A percentile compares a stretch with the other conserved stretches of the same genome.
Conservation (phyloP, 352 stramenopile genomes). For the Phytophthora europaea region DNA sequence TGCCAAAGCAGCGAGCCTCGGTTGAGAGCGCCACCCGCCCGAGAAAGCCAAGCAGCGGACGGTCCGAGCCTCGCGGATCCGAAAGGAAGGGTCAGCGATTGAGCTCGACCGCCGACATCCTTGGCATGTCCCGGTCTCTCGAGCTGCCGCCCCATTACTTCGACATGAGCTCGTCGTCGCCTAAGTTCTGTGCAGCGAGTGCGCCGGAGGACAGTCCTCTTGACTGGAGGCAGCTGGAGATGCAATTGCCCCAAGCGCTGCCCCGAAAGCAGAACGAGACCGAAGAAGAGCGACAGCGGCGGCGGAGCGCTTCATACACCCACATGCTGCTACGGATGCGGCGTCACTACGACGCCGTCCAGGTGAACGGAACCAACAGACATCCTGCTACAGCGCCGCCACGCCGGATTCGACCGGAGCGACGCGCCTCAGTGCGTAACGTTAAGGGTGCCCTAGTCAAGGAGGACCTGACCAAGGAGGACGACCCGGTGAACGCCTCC, state of each 20-base stretch:
- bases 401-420: constrained; percentile 27
- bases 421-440: constrained; percentile 13
- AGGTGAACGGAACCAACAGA: constrained; percentile 28
- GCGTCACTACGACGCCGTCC: constrained; percentile 37
- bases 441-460: constrained; percentile 12
- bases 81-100: constrained; percentile 33
- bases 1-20: constrained; percentile 12
- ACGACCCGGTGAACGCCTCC: not conserved
- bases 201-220: constrained; percentile 14
- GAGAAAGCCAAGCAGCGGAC: constrained; percentile 16
- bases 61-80: constrained; percentile 14
- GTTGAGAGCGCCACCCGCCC: constrained; percentile 17
- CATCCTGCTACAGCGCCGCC: constrained; percentile 29
- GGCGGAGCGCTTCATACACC: constrained; percentile 32
- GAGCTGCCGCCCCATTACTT: constrained; percentile 40
- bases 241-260: constrained; percentile 13
- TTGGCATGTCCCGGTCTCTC: constrained; percentile 31
- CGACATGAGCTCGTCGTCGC: constrained; percentile 33
- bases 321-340: constrained; percentile 42
- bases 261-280: constrained; percentile 26
- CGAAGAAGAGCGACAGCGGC: constrained; percentile 39
- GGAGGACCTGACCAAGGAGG: constrained; percentile 1
- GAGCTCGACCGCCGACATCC: constrained; percentile 40
- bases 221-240: constrained; percentile 21
- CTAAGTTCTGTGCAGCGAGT: constrained; percentile 13